Conservation (phyloP, 768 basidiomycete genomes). For the Suillus fuscotomentosus region DNA sequence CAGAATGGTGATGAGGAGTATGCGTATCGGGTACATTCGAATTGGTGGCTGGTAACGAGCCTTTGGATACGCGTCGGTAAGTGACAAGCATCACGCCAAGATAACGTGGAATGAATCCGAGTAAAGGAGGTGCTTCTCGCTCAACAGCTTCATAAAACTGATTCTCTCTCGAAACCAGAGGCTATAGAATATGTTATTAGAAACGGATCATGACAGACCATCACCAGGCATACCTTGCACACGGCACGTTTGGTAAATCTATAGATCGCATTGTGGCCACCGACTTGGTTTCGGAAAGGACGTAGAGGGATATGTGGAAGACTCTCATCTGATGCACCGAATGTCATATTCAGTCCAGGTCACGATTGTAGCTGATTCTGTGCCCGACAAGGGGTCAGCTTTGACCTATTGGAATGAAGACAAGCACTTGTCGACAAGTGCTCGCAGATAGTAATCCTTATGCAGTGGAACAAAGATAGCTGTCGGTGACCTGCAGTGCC, state of each 20-base stretch:
- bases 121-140: slow-evolving; percentile 85
- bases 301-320: slow-evolving; percentile 89
- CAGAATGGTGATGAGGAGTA: slow-evolving; percentile 18
- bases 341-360: slow-evolving; percentile 38
- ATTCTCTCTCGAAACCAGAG: slow-evolving; percentile 95
- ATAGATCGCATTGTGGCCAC: slow-evolving; percentile 96
- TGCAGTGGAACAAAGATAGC: not conserved
- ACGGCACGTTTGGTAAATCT: slow-evolving; percentile 97
- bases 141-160: slow-evolving; percentile 98
- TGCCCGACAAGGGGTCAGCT: not conserved
- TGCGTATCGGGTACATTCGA: slow-evolving; percentile 11
- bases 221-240: slow-evolving; percentile 77
- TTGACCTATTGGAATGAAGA: not conserved
- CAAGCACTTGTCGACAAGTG: not conserved
- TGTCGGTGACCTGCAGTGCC: not conserved
- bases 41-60: slow-evolving; percentile 23
- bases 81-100: slow-evolving; percentile 98
- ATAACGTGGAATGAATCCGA: slow-evolving; percentile 96
- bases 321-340: slow-evolving; percentile 52
- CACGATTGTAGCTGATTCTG: slow-evolving; percentile 1
- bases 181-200: slow-evolving; percentile 47
- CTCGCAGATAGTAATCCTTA: not conserved
- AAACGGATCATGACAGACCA: slow-evolving; percentile 6
- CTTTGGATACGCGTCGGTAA: slow-evolving; percentile 75
- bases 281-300: slow-evolving; percentile 97